Base-by-base conservation (phyloP, 2,329 filamentous ascomycete species). In the Stagonosporopsis vannaccii region DNA sequence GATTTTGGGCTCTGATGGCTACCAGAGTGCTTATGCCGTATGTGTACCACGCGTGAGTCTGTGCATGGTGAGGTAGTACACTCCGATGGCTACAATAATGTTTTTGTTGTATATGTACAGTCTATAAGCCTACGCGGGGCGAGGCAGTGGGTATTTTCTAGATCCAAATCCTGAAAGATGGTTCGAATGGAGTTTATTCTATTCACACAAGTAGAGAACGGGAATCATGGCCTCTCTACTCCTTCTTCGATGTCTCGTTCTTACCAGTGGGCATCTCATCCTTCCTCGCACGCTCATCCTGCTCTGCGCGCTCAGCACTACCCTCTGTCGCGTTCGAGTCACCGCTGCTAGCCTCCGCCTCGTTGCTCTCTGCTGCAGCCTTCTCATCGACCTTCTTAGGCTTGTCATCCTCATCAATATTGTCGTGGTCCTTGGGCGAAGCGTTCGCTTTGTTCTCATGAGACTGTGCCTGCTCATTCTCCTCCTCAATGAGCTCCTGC, bases 401-500 rank as follows among this genome's bases (percentile, higher is more conserved):
- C 74, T 92, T 90, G 63, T 97, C 92, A 80, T 94, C 92, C 77
- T 98, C 95, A 70, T 98, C 94, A 67, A 98, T 98, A 74, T 98
- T 86, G 60, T 97, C 91, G 26, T 88, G 87, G 69, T 98, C 95
- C 72, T 92, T 90, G 1, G 90, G 90, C 8, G 89, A 89, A 32
- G 88, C 84, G 46, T 90, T 84, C 12, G 90, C 90, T 69, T 87
- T 87, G 75, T 90, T 87, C 77, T 90, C 91, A 22, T 69, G 66
- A 75, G 89, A 86, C 73, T 92, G 85, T 70, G 91, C 90, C 80
- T 99, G 94, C 81, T 95, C 86, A 62, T 94, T 96, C 82, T 99
- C 95, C 75, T 99, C 95, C 62, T 97, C 89, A 56, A 99, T 99
- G 61, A 99, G 87, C 75, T 97, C 95, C 77, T 99, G 91, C 81